phyloP scores from a whole-genome alignment of 2,329 filamentous ascomycete genomes.

The Ascochyta koolunga region DNA sequence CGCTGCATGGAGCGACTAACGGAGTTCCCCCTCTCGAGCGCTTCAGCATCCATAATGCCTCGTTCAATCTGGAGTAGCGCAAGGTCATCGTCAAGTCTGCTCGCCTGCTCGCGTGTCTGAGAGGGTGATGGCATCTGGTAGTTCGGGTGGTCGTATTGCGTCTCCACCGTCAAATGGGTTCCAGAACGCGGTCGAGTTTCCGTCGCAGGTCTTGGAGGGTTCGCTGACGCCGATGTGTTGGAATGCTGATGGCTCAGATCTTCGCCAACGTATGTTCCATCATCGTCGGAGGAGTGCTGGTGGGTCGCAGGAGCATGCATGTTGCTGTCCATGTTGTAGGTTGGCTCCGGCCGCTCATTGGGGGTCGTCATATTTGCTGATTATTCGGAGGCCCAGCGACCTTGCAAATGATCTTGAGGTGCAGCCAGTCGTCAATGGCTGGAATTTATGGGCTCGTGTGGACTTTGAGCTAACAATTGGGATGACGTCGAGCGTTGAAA shows the following conservation, averaged over 20 bases:
- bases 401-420: background rate
- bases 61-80: constrained; percentile 69
- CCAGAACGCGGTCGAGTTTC: constrained; percentile 34
- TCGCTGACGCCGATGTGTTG: constrained; percentile 12
- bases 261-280: constrained; percentile 47
- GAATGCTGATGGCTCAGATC: constrained; percentile 41
- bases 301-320: constrained; percentile 19
- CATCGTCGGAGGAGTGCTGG: constrained; percentile 48
- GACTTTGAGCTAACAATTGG: constrained; percentile 3
- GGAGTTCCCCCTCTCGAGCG: constrained; percentile 43
- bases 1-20: constrained; percentile 55
- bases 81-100: constrained; percentile 69
- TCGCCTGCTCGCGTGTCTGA: constrained; percentile 63
- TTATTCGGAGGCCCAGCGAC: constrained; percentile 12
- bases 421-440: background rate
- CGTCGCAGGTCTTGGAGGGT: constrained; percentile 16
- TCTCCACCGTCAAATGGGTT: constrained; percentile 57
- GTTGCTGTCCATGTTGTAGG: constrained; percentile 43
- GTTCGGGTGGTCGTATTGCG: constrained; percentile 44
- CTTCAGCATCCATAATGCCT: constrained; percentile 57
- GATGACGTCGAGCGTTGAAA: constrained; percentile 6
- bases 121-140: constrained; percentile 57
- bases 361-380: constrained; percentile 44
- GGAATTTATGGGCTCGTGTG: background rate
- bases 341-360: constrained; percentile 44